phyloP scores from a whole-genome alignment of 2,329 filamentous ascomycete genomes.

The Falciphora oryzae region DNA sequence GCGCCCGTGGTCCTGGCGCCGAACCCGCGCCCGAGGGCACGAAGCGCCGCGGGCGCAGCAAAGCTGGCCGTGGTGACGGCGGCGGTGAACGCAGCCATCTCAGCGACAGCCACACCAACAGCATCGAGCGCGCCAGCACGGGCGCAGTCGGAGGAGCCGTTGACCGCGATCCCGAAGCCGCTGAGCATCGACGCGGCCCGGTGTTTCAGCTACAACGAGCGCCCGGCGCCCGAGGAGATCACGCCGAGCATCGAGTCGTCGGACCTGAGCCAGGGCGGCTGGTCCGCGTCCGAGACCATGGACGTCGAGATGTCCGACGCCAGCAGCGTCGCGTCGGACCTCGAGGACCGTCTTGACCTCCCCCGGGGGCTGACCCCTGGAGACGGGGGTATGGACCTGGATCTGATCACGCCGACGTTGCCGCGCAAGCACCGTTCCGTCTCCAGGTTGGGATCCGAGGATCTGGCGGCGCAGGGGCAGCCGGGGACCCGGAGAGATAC shows the following conservation, averaged over 20 bases:
- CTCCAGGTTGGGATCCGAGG: constrained; percentile 17
- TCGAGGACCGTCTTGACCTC: not conserved
- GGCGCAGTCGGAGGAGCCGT: not conserved
- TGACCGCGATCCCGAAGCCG: constrained; percentile 1
- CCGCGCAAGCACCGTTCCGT: not conserved
- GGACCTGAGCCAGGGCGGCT: constrained; percentile 7
- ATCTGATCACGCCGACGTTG: constrained; percentile 11
- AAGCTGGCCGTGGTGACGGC: not conserved
- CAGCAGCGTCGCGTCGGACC: constrained; percentile 9
- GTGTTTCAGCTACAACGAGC: not conserved
- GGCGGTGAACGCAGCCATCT: not conserved
- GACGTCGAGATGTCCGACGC: constrained; percentile 12
- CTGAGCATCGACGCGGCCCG: constrained; percentile 5
- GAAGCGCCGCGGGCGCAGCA: not conserved
- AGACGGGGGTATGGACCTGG: constrained; percentile 20
- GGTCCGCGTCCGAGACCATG: constrained; percentile 1
- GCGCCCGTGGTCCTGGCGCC: constrained; percentile 10
- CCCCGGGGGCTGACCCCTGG: constrained; percentile 18
- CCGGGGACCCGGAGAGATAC: constrained; percentile 28
- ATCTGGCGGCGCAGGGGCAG: constrained; percentile 19
- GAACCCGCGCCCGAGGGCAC: not conserved
- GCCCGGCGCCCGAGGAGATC: constrained; percentile 3
- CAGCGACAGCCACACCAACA: not conserved
- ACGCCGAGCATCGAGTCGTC: constrained; percentile 12
- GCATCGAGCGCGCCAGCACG: not conserved